Percentiles rank a stretch among this genome's conserved stretches.
Conservation (phyloP, 768 basidiomycete genomes). For the Boletus eberwhitei region DNA sequence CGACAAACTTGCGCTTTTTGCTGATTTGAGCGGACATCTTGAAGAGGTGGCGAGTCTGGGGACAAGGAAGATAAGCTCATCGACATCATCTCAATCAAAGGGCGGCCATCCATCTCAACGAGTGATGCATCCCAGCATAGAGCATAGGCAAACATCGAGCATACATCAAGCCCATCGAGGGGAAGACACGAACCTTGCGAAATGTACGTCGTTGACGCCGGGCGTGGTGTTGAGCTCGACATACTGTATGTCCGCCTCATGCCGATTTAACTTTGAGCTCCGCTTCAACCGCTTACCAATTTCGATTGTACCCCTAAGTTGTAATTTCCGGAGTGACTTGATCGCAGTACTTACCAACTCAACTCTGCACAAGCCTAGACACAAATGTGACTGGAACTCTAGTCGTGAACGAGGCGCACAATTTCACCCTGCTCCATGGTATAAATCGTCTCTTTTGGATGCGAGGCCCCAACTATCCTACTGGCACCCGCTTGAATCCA, state of each 20-base stretch:
- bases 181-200: slow-evolving; percentile 23
- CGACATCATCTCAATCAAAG: slow-evolving; percentile 17
- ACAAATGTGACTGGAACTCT: not conserved
- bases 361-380: slow-evolving; percentile 3
- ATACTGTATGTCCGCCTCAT: slow-evolving; percentile 1
- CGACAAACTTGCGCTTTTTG: slow-evolving; percentile 98
- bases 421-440: not conserved
- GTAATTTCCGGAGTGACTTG: slow-evolving; percentile 5
- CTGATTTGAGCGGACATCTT: slow-evolving; percentile 87
- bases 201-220: slow-evolving; percentile 17
- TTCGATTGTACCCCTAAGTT: slow-evolving; percentile 4
- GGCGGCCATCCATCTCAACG: slow-evolving; percentile 19
- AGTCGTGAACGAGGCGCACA: not conserved
- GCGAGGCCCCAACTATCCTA: not conserved
- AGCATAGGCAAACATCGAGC: not conserved
- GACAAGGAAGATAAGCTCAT: slow-evolving; percentile 18
- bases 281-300: slow-evolving; percentile 17
- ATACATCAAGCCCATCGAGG: not conserved
- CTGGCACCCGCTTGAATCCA: not conserved
- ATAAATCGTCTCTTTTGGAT: slow-evolving; percentile 3
- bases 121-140: not conserved
- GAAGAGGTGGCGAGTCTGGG: slow-evolving; percentile 18
- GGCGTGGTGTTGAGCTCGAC: slow-evolving; percentile 18
- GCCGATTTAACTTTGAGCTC: slow-evolving; percentile 22
- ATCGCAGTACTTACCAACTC: not conserved